Base-by-base conservation (phyloP, 305 asterid species). In the Fraxinus xanthoxyloides region DNA sequence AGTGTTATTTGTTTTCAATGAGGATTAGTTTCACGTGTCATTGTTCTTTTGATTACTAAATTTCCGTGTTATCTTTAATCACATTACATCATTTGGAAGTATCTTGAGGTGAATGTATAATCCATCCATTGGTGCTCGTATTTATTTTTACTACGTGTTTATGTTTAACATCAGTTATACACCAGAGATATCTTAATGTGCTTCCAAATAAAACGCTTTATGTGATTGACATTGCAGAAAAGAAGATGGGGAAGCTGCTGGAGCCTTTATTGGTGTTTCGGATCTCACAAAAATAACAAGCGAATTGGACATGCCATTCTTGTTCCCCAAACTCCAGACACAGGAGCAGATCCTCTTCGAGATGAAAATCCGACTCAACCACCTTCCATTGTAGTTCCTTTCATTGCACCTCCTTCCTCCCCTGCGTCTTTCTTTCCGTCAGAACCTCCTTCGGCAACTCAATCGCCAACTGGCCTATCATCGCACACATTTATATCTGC, bases 351-450 rank as follows among this genome's bases (percentile, higher is more conserved):
- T 74, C 79, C 89, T 78, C 65, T 89, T 73, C 75, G 84, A 35
- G 38, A 89, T 35, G 89, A 84, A 78, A 87, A 74, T 80, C 86
- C 88, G 40, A 80, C 89, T 81, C 94, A 87, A 81, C 80, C 93
- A 38, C 79, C 90, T 70, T 90, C 98, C n/a, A 17, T 88, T 59
- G 84, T 78, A 38, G 85, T 95, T 72, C 99, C 99, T 75, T 94
- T 95, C 80, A 75, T 82, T 13, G 99, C 94, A 0, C 99, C 99
- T 78, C 99, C 99, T 72, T 95, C 99, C 26, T 95, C 99, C 32
- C 99, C 99, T 1, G 98, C 93, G 46, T 95, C 98, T 56, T 93
- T 90, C 89, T 85, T 91, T 80, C 97, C 87, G 40, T 95, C 99
- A 1, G 99, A 92, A 85, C 91, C 96, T 72, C 92, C 97, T 75